Conservation (phyloP, 768 basidiomycete genomes). For the Termitomyces sp. region DNA sequence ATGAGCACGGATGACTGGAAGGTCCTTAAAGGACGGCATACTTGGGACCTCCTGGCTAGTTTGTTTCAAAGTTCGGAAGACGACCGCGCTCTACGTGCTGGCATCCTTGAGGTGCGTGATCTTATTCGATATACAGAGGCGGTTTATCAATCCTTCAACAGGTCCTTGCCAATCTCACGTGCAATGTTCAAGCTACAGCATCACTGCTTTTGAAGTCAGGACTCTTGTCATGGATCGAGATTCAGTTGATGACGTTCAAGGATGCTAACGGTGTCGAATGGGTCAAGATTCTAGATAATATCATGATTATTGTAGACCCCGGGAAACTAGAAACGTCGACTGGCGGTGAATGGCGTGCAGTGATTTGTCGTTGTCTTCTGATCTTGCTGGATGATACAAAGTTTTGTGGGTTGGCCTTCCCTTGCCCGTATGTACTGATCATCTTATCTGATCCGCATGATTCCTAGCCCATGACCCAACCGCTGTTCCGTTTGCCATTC, state of each 20-base stretch:
- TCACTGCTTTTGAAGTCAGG: slow-evolving; percentile 71
- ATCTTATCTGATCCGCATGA: not conserved
- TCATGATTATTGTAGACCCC: slow-evolving; percentile 46
- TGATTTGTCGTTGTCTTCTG: slow-evolving; percentile 49
- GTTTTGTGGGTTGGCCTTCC: slow-evolving; percentile 28
- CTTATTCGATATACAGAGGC: not conserved
- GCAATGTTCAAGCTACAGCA: slow-evolving; percentile 62
- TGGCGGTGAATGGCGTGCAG: slow-evolving; percentile 57
- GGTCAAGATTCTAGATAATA: slow-evolving; percentile 64
- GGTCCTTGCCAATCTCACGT: slow-evolving; percentile 75
- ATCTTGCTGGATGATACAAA: slow-evolving; percentile 31
- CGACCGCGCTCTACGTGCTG: slow-evolving; percentile 49
- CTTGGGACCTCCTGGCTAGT: slow-evolving; percentile 85
- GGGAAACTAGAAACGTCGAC: slow-evolving; percentile 52
- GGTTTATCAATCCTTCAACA: slow-evolving; percentile 22
- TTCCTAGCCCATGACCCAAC: slow-evolving; percentile 4
- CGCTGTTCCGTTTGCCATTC: slow-evolving; percentile 21
- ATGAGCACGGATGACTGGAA: slow-evolving; percentile 75
- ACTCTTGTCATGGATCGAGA: slow-evolving; percentile 80
- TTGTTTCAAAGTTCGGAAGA: slow-evolving; percentile 65
- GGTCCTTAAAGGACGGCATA: slow-evolving; percentile 75
- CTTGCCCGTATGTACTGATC: not conserved
- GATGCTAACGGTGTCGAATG: slow-evolving; percentile 51
- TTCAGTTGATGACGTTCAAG: slow-evolving; percentile 46
- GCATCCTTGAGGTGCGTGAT: slow-evolving; percentile 62